Evolutionary conservation across 2,329 filamentous ascomycete species (phyloP).

Genomic region (Thielaviopsis punctulata): DNA sequence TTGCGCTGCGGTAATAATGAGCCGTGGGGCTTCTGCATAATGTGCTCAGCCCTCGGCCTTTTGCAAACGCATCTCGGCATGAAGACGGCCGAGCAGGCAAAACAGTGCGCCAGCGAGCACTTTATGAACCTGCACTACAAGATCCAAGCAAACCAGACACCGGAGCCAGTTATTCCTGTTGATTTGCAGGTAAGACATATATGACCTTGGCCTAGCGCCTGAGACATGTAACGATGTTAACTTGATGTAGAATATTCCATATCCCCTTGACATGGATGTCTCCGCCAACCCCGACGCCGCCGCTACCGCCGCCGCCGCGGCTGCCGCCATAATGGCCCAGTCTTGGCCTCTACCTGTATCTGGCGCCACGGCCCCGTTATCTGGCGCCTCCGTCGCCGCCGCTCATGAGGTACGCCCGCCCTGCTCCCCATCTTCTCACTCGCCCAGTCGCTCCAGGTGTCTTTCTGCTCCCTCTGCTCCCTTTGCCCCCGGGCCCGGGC

Average conservation of each 20-base stretch:
- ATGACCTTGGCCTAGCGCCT: too few relatives aligned
- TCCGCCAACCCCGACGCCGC: conserved; percentile 1
- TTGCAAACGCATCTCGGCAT: conserved; percentile 41
- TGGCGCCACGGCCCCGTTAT: conserved; percentile 4
- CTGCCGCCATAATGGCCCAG: not conserved
- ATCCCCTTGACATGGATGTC: conserved; percentile 9
- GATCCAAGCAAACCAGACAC: conserved; percentile 34
- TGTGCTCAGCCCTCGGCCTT: conserved; percentile 42
- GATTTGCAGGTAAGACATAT: not conserved
- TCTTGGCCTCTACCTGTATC: not conserved
- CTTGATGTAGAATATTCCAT: conserved; percentile 5
- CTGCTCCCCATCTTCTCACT: not conserved
- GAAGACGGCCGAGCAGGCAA: conserved; percentile 38
- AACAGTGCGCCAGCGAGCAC: conserved; percentile 39
- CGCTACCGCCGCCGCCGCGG: not conserved
- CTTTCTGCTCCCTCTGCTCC: not conserved
- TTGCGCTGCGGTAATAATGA: conserved; percentile 46
- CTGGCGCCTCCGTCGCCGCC: not conserved
- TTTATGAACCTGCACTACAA: conserved; percentile 42
- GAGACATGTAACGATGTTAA: too few relatives aligned
- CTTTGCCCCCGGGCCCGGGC: not conserved
- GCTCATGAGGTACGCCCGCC: not conserved
- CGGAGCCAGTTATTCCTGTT: not conserved
- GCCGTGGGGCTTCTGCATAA: conserved; percentile 46
- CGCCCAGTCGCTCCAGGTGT: not conserved